Evolutionary conservation across 306 rosid genomes (phyloP), one percentile per base, ranked within the genome.

Genomic region (Pachyrhizus erosus): DNA sequence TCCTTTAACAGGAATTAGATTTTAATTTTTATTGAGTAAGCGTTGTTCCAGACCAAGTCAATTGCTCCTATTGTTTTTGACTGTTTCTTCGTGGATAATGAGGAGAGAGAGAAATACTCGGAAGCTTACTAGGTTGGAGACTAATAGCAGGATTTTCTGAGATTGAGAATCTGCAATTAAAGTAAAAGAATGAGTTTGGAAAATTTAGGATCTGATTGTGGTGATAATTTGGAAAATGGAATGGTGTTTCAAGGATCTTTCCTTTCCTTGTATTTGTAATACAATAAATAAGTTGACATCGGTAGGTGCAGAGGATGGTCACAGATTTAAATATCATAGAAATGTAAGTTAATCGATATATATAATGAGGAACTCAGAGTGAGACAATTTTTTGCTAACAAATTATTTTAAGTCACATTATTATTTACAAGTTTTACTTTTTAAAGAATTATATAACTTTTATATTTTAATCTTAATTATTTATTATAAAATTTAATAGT

Each of bases 231-330:
- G 70, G 43, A 60, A 60, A 61, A 77, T 10, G 0, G 57, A 64
- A 65, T 13, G 51, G 39, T 12, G 2, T 43, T 79, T 79, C 60
- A 79, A 55, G 34, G 83, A 40, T 45, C 60, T 79, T 79, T 70
- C 82, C 66, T 55, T 24, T 52, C 9, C 46, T 37, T 37, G 42
- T 37, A 37, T 37, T 37, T 37, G 42, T 37, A 37, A 5, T 37
- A 6, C 10, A 37, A 37, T 37, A 37, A 37, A 37, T 37, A 37
- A 37, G 42, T 37, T 37, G 42, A 37, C 42, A 34, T 4, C 39
- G 39, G 6, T 34, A 34, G 39, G 39, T 34, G 6, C 0, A 4
- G 7, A 34, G 39, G 39, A 34, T 34, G 39, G 5, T 5, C 39
- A 37, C 42, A 6, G 1, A 37, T 37, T 37, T 6, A 37, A 37